Percentiles rank a stretch among this genome's conserved stretches.
Conservation (phyloP, 176 grass and related monocot genomes). For the Triticum timopheevii region DNA sequence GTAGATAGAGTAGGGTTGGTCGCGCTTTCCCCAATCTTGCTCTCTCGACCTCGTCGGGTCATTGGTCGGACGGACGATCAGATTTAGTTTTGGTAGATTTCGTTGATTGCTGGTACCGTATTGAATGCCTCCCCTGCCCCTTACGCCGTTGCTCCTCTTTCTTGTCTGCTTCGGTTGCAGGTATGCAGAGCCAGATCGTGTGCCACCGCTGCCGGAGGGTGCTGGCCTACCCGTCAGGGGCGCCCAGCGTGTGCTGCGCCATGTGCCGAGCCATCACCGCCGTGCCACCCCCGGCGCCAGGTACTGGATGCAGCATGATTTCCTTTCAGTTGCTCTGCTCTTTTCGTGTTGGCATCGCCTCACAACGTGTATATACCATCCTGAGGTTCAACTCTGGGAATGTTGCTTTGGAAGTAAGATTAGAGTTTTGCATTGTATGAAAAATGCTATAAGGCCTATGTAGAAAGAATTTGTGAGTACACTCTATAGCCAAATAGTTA, state of each 20-base stretch:
- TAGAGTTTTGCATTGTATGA: not conserved
- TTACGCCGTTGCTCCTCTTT: not conserved
- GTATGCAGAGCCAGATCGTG: slow-evolving; percentile 83
- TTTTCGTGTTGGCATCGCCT: not conserved
- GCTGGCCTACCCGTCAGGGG: slow-evolving; percentile 67
- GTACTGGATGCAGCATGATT: not conserved
- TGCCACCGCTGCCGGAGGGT: slow-evolving; percentile 70
- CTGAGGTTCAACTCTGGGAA: not conserved
- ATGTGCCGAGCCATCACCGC: slow-evolving; percentile 68
- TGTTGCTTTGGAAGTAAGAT: not conserved
- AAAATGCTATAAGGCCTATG: not conserved
- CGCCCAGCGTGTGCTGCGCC: slow-evolving; percentile 77
- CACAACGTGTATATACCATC: not conserved
- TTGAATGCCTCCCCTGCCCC: not conserved
- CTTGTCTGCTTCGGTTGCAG: slow-evolving; percentile 22
- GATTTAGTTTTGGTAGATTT: not conserved
- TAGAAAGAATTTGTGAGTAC: not conserved
- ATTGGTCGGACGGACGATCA: not conserved
- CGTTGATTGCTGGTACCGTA: not conserved
- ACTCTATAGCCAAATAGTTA: not conserved
- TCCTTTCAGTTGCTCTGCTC: not conserved
- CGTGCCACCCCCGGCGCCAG: slow-evolving; percentile 55
- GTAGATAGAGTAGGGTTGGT: not conserved
- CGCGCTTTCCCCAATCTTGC: not conserved
- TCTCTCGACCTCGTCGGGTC: not conserved